These are phyloP conservation scores for Paradendryphiella salina DNA, from an alignment of 2,329 filamentous ascomycete genomes.

Conservation along the genomic window DNA sequence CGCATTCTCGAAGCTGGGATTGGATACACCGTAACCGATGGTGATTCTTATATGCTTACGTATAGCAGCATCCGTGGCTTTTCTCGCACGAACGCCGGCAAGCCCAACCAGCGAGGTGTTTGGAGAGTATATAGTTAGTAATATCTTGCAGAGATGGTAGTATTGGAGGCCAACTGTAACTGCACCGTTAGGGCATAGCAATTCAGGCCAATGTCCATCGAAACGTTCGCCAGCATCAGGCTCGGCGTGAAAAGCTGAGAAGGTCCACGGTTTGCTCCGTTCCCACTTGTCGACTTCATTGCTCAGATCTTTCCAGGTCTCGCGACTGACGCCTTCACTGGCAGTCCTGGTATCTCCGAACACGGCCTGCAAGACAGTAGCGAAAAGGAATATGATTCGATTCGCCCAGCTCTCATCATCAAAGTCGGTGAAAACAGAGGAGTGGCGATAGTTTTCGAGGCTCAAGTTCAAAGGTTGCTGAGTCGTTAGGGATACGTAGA, in stretches of 20 bases:
- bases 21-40: slow-evolving; percentile 37
- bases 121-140: slow-evolving; percentile 12
- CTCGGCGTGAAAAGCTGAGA: slow-evolving; percentile 29
- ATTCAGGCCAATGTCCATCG: slow-evolving; percentile 27
- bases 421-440: slow-evolving; percentile 34
- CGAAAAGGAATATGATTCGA: slow-evolving; percentile 40
- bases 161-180: slow-evolving; percentile 38
- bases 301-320: slow-evolving; percentile 36
- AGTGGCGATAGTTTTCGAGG: slow-evolving; percentile 38
- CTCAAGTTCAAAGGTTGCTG: slow-evolving; percentile 40
- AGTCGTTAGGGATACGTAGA: slow-evolving; percentile 47
- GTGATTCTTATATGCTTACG: slow-evolving; percentile 35
- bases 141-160: slow-evolving; percentile 39
- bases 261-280: slow-evolving; percentile 38
- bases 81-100: slow-evolving; percentile 32
- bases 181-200: slow-evolving; percentile 30
- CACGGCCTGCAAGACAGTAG: slow-evolving; percentile 32
- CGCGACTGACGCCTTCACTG: slow-evolving; percentile 23
- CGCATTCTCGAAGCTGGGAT: slow-evolving; percentile 34
- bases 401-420: slow-evolving; percentile 41
- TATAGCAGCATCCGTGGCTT: slow-evolving; percentile 31
- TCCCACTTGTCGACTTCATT: slow-evolving; percentile 41
- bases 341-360: slow-evolving; percentile 25
- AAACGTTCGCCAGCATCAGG: slow-evolving; percentile 29
- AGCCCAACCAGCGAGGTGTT: slow-evolving; percentile 15